Evolutionary conservation across 176 grass and related monocot genomes (phyloP), one percentile per base, ranked within the genome.

Genomic region (Avena atlantica): DNA sequence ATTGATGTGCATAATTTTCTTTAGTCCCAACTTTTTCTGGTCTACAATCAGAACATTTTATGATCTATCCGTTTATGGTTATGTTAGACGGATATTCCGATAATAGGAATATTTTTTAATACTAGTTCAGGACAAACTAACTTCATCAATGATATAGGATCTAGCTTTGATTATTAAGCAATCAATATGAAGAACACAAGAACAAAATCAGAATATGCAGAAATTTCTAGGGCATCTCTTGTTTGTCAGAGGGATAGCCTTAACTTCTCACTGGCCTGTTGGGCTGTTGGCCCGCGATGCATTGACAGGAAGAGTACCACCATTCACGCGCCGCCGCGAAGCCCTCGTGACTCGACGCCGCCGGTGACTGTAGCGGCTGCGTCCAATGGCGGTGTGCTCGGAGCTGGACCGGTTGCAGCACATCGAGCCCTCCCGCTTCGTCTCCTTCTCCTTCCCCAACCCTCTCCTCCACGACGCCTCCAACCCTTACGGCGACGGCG

Each of bases 391-490:
- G 29, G 76, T 84, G 60, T 76, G 70, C 50, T 52, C 81, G 74
- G 87, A 84, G 76, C 68, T 92, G 62, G 76, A 78, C 58, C 17
- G 50, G 45, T 73, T 95, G 55, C 91, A 92, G 45, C 67, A 40
- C 76, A 76, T 98, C 64, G 82, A 60, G 34, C 92, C 92, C n/a
- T 91, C 80, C 78, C 86, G 93, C 80, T 95, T 93, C 84, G 8
- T 92, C 88, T 87, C 89, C 77, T 94, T 98, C 86, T 83, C 88
- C 48, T 95, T 93, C 64, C 96, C 93, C 64, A 92, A 82, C 50
- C 96, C 91, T 63, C 86, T 86, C 44, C 86, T 87, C 25, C 49
- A 83, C 59, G 47, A 84, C 58, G 85, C 76, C 58, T 80, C 89
- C 76, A 82, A 83, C 25, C 91, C 89, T 36, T 83, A 89, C 72